These are phyloP conservation scores for Rhododendron ferrugineum DNA, from an alignment of 148 eudicot genomes.

Conservation along the genomic window DNA sequence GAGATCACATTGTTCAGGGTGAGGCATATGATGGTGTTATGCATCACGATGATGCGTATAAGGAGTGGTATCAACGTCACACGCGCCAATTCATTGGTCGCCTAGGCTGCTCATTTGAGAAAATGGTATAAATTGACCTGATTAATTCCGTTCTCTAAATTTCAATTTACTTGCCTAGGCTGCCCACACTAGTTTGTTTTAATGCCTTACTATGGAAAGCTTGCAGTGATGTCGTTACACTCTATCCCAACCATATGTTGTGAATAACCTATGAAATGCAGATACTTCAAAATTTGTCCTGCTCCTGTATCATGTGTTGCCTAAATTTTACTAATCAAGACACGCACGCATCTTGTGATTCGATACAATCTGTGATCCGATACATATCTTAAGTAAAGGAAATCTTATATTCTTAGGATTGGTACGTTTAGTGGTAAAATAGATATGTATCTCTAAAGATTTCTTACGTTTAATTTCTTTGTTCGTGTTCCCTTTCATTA, in stretches of 20 bases:
- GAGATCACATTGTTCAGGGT: neutral
- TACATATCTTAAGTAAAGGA: no score
- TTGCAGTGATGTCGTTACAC: neutral
- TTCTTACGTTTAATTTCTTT: neutral
- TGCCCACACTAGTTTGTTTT: neutral
- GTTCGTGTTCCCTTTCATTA: neutral
- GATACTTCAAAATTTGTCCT: neutral
- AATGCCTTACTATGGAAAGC: neutral
- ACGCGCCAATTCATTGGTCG: neutral
- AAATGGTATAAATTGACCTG: neutral
- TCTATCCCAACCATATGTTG: neutral
- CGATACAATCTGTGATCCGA: neutral
- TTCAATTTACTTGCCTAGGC: neutral
- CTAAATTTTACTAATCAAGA: neutral
- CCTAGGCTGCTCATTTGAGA: neutral
- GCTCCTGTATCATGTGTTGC: neutral
- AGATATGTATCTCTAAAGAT: neutral
- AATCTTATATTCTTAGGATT: neutral
- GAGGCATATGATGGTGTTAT: neutral
- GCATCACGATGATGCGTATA: neutral
- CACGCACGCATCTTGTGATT: neutral
- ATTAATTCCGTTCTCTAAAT: neutral
- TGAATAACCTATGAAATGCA: no score
- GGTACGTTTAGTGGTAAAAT: neutral
- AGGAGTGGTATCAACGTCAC: neutral